Base-by-base conservation (phyloP, 139 green algal species). In the Chlorella vulgaris region DNA sequence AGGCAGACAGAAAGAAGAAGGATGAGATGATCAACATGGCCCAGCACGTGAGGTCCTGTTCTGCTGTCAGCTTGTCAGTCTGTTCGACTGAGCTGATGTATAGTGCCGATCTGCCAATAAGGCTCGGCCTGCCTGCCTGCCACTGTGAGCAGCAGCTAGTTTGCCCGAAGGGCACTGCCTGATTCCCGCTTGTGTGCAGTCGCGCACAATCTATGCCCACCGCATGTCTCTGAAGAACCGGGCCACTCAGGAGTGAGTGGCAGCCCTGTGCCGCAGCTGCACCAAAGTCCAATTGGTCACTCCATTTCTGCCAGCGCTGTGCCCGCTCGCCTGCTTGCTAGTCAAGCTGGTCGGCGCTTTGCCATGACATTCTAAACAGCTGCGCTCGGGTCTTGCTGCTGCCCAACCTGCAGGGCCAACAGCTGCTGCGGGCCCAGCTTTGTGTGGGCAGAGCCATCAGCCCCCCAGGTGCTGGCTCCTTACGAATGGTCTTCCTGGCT, bases 1-100 rank as follows among this genome's bases (percentile, higher is more conserved):
- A 78, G 70, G 55, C 55, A 35, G 70, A 78, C 47, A 22, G 70
- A 0, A 60, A 24, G 8, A 66, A 78, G 47, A 63, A 28, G 19
- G 51, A 78, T 21, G 70, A 65, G 43, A 40, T 78, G 70, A 58
- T 78, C 47, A 78, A 78, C 70, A 29, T 65, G 70, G 70, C 70
- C 0, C 70, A 78, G 31, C 42, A 39, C 38, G 65, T 73, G 35
- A 73, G 65, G n/a, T n/a, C n/a, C n/a, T n/a, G n/a, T n/a, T n/a
- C n/a, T n/a, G n/a, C n/a, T n/a, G n/a, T n/a, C n/a, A n/a, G n/a
- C n/a, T n/a, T n/a, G n/a, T n/a, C n/a, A n/a, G n/a, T n/a, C n/a
- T n/a, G n/a, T n/a, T n/a, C n/a, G n/a, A n/a, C n/a, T n/a, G n/a
- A n/a, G n/a, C n/a, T n/a, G n/a, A n/a, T n/a, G n/a, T n/a, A n/a